Evolutionary conservation across 2,329 filamentous ascomycete species (phyloP).

Genomic region (Coniochaeta ligniaria): DNA sequence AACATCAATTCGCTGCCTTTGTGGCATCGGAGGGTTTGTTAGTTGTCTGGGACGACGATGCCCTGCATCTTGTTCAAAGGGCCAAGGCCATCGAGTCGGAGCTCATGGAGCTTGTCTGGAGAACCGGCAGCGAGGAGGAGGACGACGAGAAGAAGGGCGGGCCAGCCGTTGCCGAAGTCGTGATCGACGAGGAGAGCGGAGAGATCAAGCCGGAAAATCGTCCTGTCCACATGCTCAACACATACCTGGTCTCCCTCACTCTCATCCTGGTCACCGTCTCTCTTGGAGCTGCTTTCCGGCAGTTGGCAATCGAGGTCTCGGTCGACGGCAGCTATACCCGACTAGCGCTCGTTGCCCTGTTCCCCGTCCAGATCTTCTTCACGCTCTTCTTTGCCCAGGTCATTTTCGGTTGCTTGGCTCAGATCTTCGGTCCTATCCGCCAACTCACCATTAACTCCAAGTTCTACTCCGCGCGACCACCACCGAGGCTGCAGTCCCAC

Average conservation of each 20-base stretch:
- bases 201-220: slow-evolving; percentile 57
- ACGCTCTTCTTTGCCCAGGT: slow-evolving; percentile 77
- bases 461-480: slow-evolving; percentile 70
- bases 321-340: slow-evolving; percentile 58
- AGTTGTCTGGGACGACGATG: slow-evolving; percentile 78
- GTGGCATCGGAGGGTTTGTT: slow-evolving; percentile 63
- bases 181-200: slow-evolving; percentile 67
- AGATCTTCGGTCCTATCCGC: slow-evolving; percentile 67
- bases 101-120: slow-evolving; percentile 73
- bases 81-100: slow-evolving; percentile 69
- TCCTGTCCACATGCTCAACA: slow-evolving; percentile 63
- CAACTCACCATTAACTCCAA: slow-evolving; percentile 72
- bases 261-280: slow-evolving; percentile 58
- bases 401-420: slow-evolving; percentile 67
- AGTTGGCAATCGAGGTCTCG: slow-evolving; percentile 60
- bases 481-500: slow-evolving; percentile 49
- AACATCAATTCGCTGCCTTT: slow-evolving; percentile 76
- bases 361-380: slow-evolving; percentile 71
- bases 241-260: slow-evolving; percentile 59
- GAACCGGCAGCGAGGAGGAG: slow-evolving; percentile 41
- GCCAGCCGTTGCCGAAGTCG: slow-evolving; percentile 36
- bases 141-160: slow-evolving; percentile 50
- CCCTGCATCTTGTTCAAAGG: slow-evolving; percentile 60
- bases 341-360: slow-evolving; percentile 56
- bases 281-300: slow-evolving; percentile 62